Evolutionary conservation across 1,139 yeast species (phyloP).

Genomic region (Suhomyces maxii): DNA sequence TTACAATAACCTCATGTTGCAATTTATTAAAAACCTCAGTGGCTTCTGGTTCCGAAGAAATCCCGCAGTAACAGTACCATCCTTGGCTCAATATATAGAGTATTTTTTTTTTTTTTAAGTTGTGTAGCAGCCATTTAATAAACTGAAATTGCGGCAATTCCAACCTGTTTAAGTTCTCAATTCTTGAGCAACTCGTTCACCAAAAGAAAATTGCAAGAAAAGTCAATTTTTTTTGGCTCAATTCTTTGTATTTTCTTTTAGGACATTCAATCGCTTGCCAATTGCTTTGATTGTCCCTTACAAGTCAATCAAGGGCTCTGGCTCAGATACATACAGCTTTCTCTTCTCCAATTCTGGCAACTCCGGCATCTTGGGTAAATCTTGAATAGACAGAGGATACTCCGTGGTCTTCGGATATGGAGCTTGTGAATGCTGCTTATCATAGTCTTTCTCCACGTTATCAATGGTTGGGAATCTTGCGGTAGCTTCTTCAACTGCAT

Average conservation of each 20-base stretch:
- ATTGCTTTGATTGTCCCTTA: conserved; percentile 10
- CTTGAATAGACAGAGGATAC: neutral
- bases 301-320: conserved; percentile 42
- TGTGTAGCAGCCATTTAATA: too few species aligned
- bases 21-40: too few species aligned
- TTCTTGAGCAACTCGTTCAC: too few species aligned
- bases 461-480: conserved; percentile 16
- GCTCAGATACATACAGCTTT: conserved; percentile 22
- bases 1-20: too few species aligned
- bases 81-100: too few species aligned
- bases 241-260: too few species aligned
- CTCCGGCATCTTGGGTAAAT: conserved; percentile 7
- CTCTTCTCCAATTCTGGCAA: conserved; percentile 7
- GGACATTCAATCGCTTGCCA: too few species aligned
- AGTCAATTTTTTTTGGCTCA: too few species aligned
- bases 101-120: too few species aligned
- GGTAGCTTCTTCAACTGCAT: conserved; percentile 18
- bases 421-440: conserved; percentile 2
- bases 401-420: neutral
- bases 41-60: neutral
- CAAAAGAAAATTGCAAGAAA: too few species aligned
- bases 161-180: too few species aligned
- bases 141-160: too few species aligned
- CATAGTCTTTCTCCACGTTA: conserved; percentile 9
- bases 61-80: neutral